These are phyloP conservation scores for Termitomyces sp. DNA, from an alignment of 768 basidiomycete genomes.

Conservation along the genomic window DNA sequence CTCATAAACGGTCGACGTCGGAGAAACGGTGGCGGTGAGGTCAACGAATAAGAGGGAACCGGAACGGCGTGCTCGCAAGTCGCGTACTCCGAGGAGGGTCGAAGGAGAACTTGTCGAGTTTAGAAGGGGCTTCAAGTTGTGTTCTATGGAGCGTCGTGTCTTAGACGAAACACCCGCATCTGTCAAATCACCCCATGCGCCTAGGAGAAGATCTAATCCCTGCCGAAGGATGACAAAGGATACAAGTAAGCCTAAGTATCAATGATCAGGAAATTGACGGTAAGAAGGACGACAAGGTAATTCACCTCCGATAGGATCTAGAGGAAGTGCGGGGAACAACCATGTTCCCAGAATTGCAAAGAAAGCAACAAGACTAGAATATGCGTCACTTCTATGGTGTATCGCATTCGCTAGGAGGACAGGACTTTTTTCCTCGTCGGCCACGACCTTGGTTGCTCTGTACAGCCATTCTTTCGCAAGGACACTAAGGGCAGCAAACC, in stretches of 20 bases:
- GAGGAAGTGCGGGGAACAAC: conserved; percentile 75
- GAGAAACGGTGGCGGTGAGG: conserved; percentile 67
- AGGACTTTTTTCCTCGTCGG: conserved; percentile 84
- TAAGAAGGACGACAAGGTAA: conserved; percentile 4
- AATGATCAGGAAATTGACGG: neutral
- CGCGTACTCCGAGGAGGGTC: conserved; percentile 37
- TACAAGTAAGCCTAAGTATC: conserved; percentile 64
- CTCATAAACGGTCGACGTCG: conserved; percentile 48
- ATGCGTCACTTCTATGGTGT: conserved; percentile 96
- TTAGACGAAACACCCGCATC: conserved; percentile 69
- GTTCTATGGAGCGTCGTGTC: conserved; percentile 48
- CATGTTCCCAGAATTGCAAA: conserved; percentile 90
- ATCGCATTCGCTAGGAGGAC: conserved; percentile 95
- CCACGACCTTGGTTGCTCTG: conserved; percentile 82
- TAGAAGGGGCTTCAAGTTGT: conserved; percentile 50
- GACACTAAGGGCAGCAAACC: conserved; percentile 86
- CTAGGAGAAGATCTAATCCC: conserved; percentile 57
- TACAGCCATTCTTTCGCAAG: conserved; percentile 91
- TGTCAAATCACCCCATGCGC: conserved; percentile 76
- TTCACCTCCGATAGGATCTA: conserved; percentile 92
- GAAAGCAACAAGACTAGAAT: conserved; percentile 87
- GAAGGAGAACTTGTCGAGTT: conserved; percentile 21
- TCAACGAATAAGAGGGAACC: conserved; percentile 84
- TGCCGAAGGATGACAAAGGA: conserved; percentile 85
- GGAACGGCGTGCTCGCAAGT: conserved; percentile 68